phyloP scores from a whole-genome alignment of 1,284 basidiomycete species.

The Ustilago vetiveriae region DNA sequence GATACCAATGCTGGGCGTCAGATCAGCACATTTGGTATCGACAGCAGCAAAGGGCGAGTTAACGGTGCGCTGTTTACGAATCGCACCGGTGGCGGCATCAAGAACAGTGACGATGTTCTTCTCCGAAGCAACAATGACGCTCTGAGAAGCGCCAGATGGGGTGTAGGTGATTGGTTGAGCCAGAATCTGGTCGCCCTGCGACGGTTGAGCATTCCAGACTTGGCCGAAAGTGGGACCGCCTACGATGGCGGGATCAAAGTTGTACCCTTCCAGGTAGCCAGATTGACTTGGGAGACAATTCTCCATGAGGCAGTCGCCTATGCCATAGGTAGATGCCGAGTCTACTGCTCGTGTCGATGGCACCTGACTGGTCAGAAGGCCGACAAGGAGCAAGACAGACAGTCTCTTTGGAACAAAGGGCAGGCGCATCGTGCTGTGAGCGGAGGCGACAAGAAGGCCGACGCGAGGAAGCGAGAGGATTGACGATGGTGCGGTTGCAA shows the following conservation, averaged over 20 bases:
- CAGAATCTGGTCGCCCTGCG: not conserved
- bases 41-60: not conserved
- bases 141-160: constrained; percentile 6
- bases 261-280: constrained; percentile 26
- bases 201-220: constrained; percentile 1
- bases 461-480: not conserved
- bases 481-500: not conserved
- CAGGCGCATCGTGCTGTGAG: not conserved
- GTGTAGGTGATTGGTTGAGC: constrained; percentile 23
- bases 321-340: constrained; percentile 2
- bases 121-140: constrained; percentile 13
- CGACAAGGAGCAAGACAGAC: not conserved
- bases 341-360: too few species aligned
- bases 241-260: constrained; percentile 28
- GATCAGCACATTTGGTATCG: constrained; percentile 15
- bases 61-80: not conserved
- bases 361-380: too few species aligned
- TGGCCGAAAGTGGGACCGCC: constrained; percentile 12
- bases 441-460: not conserved
- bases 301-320: constrained; percentile 13
- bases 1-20: constrained; percentile 14
- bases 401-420: not conserved
- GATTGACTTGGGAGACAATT: constrained; percentile 11
- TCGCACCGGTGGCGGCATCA: constrained; percentile 12
- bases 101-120: constrained; percentile 14